Base-by-base conservation (phyloP, 768 basidiomycete species). In the Termitomyces eurrhizus region DNA sequence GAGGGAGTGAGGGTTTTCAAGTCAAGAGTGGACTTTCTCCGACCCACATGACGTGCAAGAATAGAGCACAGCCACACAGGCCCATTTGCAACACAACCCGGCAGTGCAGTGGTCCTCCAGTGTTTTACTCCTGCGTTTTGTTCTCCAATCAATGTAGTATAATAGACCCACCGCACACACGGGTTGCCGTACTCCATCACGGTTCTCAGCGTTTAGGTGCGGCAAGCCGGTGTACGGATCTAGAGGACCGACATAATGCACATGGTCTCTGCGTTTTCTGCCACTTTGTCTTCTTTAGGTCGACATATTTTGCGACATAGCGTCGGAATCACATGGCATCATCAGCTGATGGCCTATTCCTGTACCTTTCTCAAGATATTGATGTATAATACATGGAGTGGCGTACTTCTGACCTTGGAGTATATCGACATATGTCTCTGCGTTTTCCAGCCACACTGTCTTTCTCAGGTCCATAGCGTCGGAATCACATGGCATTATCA, bases 21-120 rank as follows among this genome's bases (percentile, higher is more conserved):
- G 51, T 61, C 52, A 52, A 52, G 53, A 29, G 32, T 57, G 63
- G 54, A 49, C 52, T 52, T 41, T 61, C 62, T 64, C 36, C 37
- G 45, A 50, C 55, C 62, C 63, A 62, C 62, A 67, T 67, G 66
- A 67, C 59, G 66, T 56, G 53, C 52, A 51, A 60, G 52, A 62
- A 57, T 54, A 49, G n/a, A 35, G 52, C 61, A 65, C 64, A 65
- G 64, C 64, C 64, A 65, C 61, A 42, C 55, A 57, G 11, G 35
- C 37, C 32, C 33, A 24, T 39, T 33, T 26, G n/a, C 51, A 51
- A 51, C 33, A 52, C n/a, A 1, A 21, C 36, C 35, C 37, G 52
- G 52, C 35, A 52, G 52, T 51, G 29, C 29, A 29, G 29, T 29
- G 29, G 29, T 24, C 4, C 35, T 35, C 21, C 5, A 36, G 11